These are phyloP conservation scores for Amphibolis antarctica DNA, from an alignment of 106 monocot genomes.

Conservation along the genomic window DNA sequence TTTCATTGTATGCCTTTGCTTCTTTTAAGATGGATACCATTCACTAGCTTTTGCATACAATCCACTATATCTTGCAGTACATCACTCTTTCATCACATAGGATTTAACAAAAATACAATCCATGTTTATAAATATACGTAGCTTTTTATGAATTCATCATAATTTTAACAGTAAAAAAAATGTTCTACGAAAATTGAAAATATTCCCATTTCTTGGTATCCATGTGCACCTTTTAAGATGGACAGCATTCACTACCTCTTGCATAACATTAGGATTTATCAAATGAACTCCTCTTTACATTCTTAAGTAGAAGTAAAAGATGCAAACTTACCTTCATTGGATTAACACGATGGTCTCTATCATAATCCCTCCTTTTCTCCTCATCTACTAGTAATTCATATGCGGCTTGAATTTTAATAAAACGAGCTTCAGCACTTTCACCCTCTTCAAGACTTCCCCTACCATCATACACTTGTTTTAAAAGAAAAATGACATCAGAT, in stretches of 20 bases:
- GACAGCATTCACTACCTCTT: neutral
- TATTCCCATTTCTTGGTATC: neutral
- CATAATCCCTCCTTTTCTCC: slow-evolving; percentile 55
- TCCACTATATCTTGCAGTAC: too few species aligned
- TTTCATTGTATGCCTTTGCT: too few species aligned
- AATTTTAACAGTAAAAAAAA: neutral
- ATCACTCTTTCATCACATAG: too few species aligned
- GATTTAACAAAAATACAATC: too few species aligned
- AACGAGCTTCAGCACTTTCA: slow-evolving; percentile 89
- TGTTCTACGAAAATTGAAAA: neutral
- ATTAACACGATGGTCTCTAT: slow-evolving; percentile 69
- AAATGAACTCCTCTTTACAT: neutral
- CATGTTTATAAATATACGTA: too few species aligned
- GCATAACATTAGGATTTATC: neutral
- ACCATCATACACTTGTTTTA: slow-evolving; percentile 69
- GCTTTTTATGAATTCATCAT: too few species aligned
- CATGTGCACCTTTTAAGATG: neutral
- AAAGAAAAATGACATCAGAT: neutral
- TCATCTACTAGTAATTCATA: slow-evolving; percentile 85
- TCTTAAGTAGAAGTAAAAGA: neutral
- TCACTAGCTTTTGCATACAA: too few species aligned
- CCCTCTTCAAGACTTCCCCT: slow-evolving; percentile 86
- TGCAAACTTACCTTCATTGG: slow-evolving; percentile 62
- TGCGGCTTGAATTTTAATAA: slow-evolving; percentile 99
- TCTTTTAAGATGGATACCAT: too few species aligned